Percentiles rank a stretch among this genome's conserved stretches.
Conservation (phyloP, 1,139 yeast genomes). For the Lodderomyces margitis region DNA sequence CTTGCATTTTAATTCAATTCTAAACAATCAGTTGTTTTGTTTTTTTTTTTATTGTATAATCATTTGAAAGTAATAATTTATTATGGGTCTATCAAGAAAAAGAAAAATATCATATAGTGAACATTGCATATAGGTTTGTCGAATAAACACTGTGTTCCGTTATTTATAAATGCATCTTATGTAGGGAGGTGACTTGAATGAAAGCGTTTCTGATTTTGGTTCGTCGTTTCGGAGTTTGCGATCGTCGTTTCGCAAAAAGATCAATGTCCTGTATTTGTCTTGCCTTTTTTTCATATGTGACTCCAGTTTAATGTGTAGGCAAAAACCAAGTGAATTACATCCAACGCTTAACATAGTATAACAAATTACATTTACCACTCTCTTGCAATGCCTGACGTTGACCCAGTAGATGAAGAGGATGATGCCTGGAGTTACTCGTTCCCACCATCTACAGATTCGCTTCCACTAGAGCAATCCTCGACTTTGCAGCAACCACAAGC, state of each 20-base stretch:
- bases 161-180: neutral
- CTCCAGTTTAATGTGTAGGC: neutral
- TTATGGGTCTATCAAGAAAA: slow-evolving; percentile 9
- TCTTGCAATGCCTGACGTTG: neutral
- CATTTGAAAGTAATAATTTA: slow-evolving; percentile 1
- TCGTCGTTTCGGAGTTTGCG: neutral
- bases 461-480: slow-evolving; percentile 3
- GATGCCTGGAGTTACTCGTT: slow-evolving; percentile 48
- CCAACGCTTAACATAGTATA: too few relatives aligned
- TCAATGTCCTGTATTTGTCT: neutral
- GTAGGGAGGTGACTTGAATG: too few relatives aligned
- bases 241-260: neutral
- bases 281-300: neutral
- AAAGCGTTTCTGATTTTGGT: neutral
- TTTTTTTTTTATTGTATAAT: slow-evolving; percentile 17
- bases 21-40: slow-evolving; percentile 15
- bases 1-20: slow-evolving; percentile 26
- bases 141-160: slow-evolving; percentile 35
- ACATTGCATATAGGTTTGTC: slow-evolving; percentile 34
- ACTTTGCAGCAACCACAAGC: slow-evolving; percentile 2
- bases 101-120: neutral
- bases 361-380: too few relatives aligned
- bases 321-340: too few relatives aligned
- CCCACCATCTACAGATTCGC: slow-evolving; percentile 37
- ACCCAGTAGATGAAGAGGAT: slow-evolving; percentile 28